Conservation (phyloP, 2,329 filamentous ascomycete genomes). For the Sporothrix brunneoviolacea region DNA sequence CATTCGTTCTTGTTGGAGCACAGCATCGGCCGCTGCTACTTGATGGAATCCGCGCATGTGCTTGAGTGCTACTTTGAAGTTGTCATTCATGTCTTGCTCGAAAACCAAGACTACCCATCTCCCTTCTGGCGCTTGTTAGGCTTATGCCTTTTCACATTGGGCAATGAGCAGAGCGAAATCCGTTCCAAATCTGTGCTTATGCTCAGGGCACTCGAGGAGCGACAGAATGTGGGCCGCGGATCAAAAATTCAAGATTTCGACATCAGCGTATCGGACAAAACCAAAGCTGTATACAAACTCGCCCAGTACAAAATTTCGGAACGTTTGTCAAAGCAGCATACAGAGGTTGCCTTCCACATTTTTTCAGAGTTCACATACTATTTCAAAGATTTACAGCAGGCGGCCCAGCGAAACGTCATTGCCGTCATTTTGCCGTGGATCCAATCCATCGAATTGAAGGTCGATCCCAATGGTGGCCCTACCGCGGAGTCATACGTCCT, state of each 20-base stretch:
- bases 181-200: constrained; percentile 80
- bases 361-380: constrained; percentile 94
- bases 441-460: constrained; percentile 83
- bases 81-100: constrained; percentile 76
- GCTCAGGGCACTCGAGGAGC: constrained; percentile 72
- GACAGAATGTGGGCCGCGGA: constrained; percentile 60
- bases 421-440: constrained; percentile 95
- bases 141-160: constrained; percentile 83
- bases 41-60: constrained; percentile 71
- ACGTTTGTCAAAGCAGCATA: constrained; percentile 78
- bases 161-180: constrained; percentile 84
- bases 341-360: constrained; percentile 83
- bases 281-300: constrained; percentile 93
- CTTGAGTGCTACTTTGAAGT: constrained; percentile 95
- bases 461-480: constrained; percentile 86
- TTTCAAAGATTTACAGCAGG: constrained; percentile 78
- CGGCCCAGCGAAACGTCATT: constrained; percentile 86
- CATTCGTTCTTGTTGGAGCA: constrained; percentile 80
- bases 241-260: constrained; percentile 96
- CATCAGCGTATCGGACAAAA: constrained; percentile 97
- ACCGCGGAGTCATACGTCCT: constrained; percentile 91
- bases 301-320: constrained; percentile 97
- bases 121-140: constrained; percentile 88
- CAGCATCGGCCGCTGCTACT: constrained; percentile 86
- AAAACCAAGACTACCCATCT: constrained; percentile 73